phyloP scores from a whole-genome alignment of 2,329 filamentous ascomycete species.

The Aspergillus intermedius region DNA sequence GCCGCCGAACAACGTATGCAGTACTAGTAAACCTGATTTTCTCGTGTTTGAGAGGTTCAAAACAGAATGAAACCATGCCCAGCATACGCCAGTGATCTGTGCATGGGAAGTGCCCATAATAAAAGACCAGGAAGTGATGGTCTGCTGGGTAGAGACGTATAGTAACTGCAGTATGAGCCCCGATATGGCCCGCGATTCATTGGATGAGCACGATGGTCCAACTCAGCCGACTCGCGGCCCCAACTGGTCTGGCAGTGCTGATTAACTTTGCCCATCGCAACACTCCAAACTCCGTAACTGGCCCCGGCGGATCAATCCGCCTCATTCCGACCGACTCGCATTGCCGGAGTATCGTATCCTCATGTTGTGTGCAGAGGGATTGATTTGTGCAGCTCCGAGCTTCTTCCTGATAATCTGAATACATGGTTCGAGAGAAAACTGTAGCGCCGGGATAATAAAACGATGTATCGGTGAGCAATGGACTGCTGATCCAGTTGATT shows the following conservation, averaged over 20 bases:
- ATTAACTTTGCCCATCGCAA: background rate
- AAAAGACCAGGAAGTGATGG: no score
- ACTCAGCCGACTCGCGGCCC: background rate
- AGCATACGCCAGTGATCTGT: background rate
- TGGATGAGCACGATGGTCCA: background rate
- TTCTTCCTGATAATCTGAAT: no score
- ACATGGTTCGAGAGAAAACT: no score
- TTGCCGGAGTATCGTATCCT: background rate
- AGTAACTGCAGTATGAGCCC: background rate
- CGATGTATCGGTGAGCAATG: background rate
- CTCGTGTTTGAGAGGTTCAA: background rate
- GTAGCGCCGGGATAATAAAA: no score
- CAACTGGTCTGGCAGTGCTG: background rate
- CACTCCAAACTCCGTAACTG: background rate
- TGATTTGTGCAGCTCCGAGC: no score
- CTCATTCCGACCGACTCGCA: background rate
- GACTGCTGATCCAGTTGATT: background rate
- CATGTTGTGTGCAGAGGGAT: background rate
- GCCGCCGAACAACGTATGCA: no score
- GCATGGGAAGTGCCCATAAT: background rate
- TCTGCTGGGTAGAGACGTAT: no score
- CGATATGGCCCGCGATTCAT: background rate
- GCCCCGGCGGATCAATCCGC: background rate
- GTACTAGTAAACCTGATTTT: no score
- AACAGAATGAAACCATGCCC: background rate